phyloP scores from a whole-genome alignment of 1,284 basidiomycete species.

The Papiliotrema nemorosa region DNA sequence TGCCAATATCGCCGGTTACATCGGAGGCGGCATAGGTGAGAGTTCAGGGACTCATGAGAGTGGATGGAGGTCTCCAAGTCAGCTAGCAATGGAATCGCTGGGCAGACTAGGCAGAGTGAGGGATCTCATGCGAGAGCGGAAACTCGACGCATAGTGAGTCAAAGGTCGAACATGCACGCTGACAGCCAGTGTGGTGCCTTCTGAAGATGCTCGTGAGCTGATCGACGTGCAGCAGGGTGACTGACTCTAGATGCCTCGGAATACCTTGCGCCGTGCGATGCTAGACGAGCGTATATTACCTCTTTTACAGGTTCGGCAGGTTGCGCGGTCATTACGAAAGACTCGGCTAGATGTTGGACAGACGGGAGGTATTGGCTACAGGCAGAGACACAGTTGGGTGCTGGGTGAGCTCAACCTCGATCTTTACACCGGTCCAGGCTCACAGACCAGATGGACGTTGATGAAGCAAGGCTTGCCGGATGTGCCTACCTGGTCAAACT shows the following conservation, averaged over 20 bases:
- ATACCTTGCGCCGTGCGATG: slow-evolving; percentile 79
- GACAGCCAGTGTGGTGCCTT: slow-evolving; percentile 64
- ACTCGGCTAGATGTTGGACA: slow-evolving; percentile 62
- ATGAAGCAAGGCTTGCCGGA: slow-evolving; percentile 86
- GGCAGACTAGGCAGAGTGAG: slow-evolving; percentile 22
- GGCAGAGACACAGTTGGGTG: slow-evolving; percentile 81
- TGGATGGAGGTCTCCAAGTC: background rate
- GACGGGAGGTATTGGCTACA: slow-evolving; percentile 94
- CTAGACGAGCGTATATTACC: slow-evolving; percentile 79
- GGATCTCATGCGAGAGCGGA: slow-evolving; percentile 62
- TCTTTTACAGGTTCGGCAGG: slow-evolving; percentile 93
- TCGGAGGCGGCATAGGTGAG: too few species aligned
- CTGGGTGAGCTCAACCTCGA: slow-evolving; percentile 52
- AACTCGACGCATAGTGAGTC: slow-evolving; percentile 61
- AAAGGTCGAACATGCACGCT: background rate
- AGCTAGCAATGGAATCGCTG: slow-evolving; percentile 1
- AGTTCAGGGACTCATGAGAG: background rate
- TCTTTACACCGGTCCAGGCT: background rate
- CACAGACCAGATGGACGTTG: slow-evolving; percentile 69
- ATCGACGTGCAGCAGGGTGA: background rate
- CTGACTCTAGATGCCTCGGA: slow-evolving; percentile 72
- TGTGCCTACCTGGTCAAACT: slow-evolving; percentile 87
- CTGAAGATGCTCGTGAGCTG: slow-evolving; percentile 79
- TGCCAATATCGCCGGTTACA: too few species aligned
- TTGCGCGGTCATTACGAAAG: slow-evolving; percentile 71